These are phyloP conservation scores for Camillea tinctor DNA, from an alignment of 2,329 filamentous ascomycete genomes.

Conservation along the genomic window DNA sequence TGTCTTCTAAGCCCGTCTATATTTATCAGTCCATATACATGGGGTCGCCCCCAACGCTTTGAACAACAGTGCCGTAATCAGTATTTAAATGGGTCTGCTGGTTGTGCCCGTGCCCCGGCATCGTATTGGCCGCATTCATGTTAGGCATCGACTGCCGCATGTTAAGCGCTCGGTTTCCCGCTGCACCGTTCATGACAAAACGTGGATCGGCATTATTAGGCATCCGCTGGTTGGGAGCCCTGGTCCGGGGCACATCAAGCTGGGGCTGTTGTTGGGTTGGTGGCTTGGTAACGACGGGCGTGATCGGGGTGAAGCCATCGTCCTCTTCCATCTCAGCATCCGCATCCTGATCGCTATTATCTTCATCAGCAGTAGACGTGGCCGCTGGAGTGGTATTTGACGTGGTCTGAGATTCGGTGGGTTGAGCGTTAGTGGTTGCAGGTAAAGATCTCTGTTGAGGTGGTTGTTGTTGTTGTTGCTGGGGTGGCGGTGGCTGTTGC, in stretches of 20 bases:
- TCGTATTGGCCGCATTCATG: slow-evolving; percentile 38
- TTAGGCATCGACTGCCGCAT: slow-evolving; percentile 47
- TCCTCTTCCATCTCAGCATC: slow-evolving; percentile 57
- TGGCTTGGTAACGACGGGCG: slow-evolving; percentile 37
- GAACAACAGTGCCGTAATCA: slow-evolving; percentile 47
- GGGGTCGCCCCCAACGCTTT: slow-evolving; percentile 45
- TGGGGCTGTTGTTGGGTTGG: slow-evolving; percentile 36
- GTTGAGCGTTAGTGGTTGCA: slow-evolving; percentile 11
- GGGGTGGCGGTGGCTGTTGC: slow-evolving; percentile 9
- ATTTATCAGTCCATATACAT: slow-evolving; percentile 52
- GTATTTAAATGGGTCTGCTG: slow-evolving; percentile 35
- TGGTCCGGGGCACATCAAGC: slow-evolving; percentile 44
- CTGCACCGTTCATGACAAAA: slow-evolving; percentile 44
- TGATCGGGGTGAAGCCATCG: slow-evolving; percentile 53
- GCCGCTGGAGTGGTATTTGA: slow-evolving; percentile 20
- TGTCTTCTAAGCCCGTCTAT: background rate
- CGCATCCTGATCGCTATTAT: slow-evolving; percentile 46
- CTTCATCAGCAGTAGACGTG: slow-evolving; percentile 41
- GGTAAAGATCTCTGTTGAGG: slow-evolving; percentile 20
- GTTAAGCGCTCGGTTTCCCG: slow-evolving; percentile 37
- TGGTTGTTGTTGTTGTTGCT: slow-evolving; percentile 12
- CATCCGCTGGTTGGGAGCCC: slow-evolving; percentile 37
- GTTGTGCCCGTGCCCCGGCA: slow-evolving; percentile 32
- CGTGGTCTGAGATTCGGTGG: slow-evolving; percentile 17
- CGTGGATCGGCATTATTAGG: slow-evolving; percentile 32